These are phyloP conservation scores for Aspergillus costaricaensis DNA, from an alignment of 2,329 filamentous ascomycete species.

Conservation along the genomic window DNA sequence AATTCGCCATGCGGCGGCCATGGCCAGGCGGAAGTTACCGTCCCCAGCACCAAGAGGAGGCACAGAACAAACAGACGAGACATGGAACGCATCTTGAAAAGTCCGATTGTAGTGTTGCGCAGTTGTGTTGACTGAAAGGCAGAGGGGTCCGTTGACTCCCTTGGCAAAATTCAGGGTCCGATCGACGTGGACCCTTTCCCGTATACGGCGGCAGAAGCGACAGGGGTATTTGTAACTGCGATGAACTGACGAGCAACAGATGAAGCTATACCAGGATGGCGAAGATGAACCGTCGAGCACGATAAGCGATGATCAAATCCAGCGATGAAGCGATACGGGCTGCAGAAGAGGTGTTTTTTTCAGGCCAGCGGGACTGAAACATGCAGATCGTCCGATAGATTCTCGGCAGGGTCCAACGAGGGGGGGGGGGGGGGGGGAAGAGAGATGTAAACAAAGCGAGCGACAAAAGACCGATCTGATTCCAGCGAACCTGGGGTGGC, in stretches of 20 bases:
- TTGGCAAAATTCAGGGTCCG: constrained; percentile 12
- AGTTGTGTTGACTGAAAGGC: not conserved
- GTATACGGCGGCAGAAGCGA: not conserved
- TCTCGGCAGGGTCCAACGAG: constrained; percentile 17
- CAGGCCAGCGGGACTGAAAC: constrained; percentile 21
- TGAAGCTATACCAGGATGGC: not conserved
- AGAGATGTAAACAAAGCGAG: constrained; percentile 27
- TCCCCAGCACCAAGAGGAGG: constrained; percentile 35
- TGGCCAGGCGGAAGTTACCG: constrained; percentile 35
- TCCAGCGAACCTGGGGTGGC: not conserved
- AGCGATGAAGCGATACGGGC: not conserved
- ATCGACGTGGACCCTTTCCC: constrained; percentile 8
- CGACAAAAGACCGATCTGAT: constrained; percentile 17
- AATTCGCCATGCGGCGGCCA: constrained; percentile 25
- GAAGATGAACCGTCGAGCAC: not conserved
- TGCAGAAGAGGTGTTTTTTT: constrained; percentile 13
- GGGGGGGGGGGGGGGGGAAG: constrained; percentile 3
- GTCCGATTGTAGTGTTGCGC: not conserved
- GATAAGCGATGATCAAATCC: not conserved
- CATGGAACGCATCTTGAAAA: constrained; percentile 36
- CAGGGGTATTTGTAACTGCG: not conserved
- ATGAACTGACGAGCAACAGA: not conserved
- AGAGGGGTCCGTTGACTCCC: constrained; percentile 14
- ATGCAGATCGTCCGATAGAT: constrained; percentile 22
- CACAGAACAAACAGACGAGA: constrained; percentile 35